Evolutionary conservation across 2,329 filamentous ascomycete genomes (phyloP), one percentile per base, ranked within the genome.

Genomic region (Pseudopithomyces chartarum): DNA sequence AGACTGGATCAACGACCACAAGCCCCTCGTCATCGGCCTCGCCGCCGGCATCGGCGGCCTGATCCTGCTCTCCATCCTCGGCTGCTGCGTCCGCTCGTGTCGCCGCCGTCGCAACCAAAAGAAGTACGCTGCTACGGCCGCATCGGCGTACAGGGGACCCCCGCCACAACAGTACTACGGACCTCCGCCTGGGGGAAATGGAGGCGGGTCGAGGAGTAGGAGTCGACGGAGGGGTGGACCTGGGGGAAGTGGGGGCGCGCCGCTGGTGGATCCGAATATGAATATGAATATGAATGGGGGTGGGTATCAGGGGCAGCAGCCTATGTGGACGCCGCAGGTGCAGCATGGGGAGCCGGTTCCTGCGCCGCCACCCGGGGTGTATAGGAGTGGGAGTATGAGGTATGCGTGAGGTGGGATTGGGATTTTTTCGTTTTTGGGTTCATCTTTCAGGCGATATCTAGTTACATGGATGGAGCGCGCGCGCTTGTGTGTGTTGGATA

Each of bases 1-100:
- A 52, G 83, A 83, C 58, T 97, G 92, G 90, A 87, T 98, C 73
- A 78, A 85, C 23, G 78, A 87, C 62, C 88, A 98, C 79, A 90
- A 90, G 76, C 79, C 85, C 51, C 85, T 98, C 60, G 89, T 96
- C 62, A 97, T 98, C 61, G 92, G 90, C 22, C 80, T 98, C 11
- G 85, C 84, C 5, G 80, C 81, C 45, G 89, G 87, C 11, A 80
- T 96, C 15, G 94, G 92, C 46, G 86, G 84, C 6, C 80, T 97
- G 6, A 69, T 96, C 17, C 23, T 75, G 15, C 73, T 97, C 44
- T 81, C 84, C 33, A 79, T 97, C 49, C 63, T 88, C 11, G 84
- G 83, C 69, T 97, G 92, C 77, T 82, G 88, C 66, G 77, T 82
- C 57, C 82, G 81, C 64, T 84, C 84, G 43, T 86, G 61, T 66